phyloP scores from a whole-genome alignment of 108 stramenopile species.

The Discostella stelligeroides region DNA sequence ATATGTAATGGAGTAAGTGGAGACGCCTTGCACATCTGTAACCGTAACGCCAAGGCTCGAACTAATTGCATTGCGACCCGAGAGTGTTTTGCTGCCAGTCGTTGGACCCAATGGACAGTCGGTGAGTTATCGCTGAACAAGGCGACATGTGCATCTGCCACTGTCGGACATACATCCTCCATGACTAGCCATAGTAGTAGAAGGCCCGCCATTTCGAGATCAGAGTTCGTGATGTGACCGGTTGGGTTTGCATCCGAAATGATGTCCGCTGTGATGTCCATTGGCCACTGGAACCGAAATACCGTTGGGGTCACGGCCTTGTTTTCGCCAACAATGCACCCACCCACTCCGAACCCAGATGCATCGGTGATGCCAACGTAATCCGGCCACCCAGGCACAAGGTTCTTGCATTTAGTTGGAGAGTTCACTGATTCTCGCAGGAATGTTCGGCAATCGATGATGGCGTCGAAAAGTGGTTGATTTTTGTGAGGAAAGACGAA shows the following conservation, averaged over 20 bases:
- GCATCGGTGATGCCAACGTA: no score
- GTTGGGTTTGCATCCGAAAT: conserved; percentile 28
- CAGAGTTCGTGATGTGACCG: conserved; percentile 44
- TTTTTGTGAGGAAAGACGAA: no score
- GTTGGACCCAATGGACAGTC: no score
- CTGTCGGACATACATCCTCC: no score
- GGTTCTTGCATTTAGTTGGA: conserved; percentile 5
- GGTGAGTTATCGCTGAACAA: no score
- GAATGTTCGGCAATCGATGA: neutral
- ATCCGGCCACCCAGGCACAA: no score
- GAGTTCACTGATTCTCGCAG: neutral
- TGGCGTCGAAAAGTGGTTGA: neutral
- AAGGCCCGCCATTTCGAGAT: no score
- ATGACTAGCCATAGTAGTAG: no score
- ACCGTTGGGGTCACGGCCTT: neutral
- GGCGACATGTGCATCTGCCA: no score
- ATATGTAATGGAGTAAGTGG: no score
- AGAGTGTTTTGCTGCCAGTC: no score
- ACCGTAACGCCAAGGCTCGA: conserved; percentile 3
- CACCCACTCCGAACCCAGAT: conserved; percentile 29
- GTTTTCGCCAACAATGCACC: conserved; percentile 13
- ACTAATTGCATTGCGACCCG: conserved; percentile 2
- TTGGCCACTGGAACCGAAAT: conserved; percentile 1
- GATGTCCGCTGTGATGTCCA: neutral
- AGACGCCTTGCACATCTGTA: no score